Evolutionary conservation across 139 green algal species (phyloP).

Genomic region (Micractinium sp.): DNA sequence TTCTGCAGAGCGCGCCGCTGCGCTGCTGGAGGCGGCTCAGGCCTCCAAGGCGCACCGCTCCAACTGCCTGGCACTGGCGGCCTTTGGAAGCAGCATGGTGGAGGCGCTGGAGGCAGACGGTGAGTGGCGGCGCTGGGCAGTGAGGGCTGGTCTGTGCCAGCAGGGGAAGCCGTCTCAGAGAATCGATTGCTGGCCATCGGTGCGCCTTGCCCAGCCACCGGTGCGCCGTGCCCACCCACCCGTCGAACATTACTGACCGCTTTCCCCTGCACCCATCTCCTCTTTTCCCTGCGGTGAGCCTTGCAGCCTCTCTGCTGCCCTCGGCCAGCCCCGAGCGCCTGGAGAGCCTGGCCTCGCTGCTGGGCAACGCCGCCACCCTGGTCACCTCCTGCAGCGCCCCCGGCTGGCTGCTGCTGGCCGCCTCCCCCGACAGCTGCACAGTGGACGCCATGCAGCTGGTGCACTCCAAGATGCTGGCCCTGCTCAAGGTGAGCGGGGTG

Average conservation of each 20-base stretch:
- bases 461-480: background rate
- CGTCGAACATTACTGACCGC: background rate
- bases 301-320: background rate
- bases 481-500: background rate
- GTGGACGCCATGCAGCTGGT: conserved; percentile 1
- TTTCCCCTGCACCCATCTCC: background rate
- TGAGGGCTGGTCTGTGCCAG: background rate
- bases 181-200: background rate
- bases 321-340: background rate
- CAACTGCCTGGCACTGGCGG: conserved; percentile 19
- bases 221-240: background rate
- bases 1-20: background rate
- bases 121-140: background rate
- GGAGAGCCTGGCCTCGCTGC: background rate
- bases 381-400: background rate
- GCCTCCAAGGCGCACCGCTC: conserved; percentile 12
- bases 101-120: background rate
- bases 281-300: background rate
- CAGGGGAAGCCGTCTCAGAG: background rate
- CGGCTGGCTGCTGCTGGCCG: conserved; percentile 12
- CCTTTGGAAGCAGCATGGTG: background rate
- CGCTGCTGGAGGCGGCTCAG: background rate
- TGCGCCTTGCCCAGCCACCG: background rate
- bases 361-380: background rate
- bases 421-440: background rate